Evolutionary conservation across 1,284 basidiomycete genomes (phyloP).

Genomic region (Malassezia caprae): DNA sequence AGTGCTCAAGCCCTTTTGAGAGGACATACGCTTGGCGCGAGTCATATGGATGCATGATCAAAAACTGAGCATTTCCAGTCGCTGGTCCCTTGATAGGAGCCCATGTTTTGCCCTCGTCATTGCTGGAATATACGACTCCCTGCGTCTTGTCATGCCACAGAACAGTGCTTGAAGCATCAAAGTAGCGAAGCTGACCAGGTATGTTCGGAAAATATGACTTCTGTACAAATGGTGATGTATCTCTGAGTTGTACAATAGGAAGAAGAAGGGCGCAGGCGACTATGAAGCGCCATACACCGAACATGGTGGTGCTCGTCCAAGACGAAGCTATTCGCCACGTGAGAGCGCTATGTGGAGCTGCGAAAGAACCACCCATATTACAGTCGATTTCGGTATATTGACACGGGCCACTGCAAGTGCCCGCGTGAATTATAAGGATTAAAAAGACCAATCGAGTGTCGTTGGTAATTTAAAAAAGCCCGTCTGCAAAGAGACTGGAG

Average conservation of each 20-base stretch:
- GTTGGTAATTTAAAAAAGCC: background rate
- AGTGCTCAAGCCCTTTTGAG: constrained; percentile 31
- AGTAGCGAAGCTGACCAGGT: constrained; percentile 75
- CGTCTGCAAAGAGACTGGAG: background rate
- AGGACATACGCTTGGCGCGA: constrained; percentile 48
- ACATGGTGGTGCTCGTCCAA: background rate
- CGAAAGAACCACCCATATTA: background rate
- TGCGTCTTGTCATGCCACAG: constrained; percentile 69
- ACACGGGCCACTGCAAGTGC: background rate
- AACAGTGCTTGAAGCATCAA: constrained; percentile 74
- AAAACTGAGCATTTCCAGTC: constrained; percentile 58
- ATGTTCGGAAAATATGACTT: constrained; percentile 56
- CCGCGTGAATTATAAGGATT: background rate
- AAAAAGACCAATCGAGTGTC: too few relatives aligned
- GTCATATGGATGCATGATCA: constrained; percentile 79
- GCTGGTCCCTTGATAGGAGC: constrained; percentile 58
- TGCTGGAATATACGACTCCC: constrained; percentile 65
- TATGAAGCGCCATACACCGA: background rate
- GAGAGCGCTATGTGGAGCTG: background rate
- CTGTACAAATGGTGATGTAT: constrained; percentile 45
- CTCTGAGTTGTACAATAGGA: too few relatives aligned
- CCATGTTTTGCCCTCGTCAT: constrained; percentile 86
- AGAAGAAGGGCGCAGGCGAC: background rate
- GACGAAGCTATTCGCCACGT: background rate
- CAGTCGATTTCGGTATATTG: background rate